A percentile compares a stretch with the other conserved stretches of the same genome.
phyloP scores from a whole-genome alignment of 169 alveolate genomes.

The Cryptosporidium viatorum region DNA sequence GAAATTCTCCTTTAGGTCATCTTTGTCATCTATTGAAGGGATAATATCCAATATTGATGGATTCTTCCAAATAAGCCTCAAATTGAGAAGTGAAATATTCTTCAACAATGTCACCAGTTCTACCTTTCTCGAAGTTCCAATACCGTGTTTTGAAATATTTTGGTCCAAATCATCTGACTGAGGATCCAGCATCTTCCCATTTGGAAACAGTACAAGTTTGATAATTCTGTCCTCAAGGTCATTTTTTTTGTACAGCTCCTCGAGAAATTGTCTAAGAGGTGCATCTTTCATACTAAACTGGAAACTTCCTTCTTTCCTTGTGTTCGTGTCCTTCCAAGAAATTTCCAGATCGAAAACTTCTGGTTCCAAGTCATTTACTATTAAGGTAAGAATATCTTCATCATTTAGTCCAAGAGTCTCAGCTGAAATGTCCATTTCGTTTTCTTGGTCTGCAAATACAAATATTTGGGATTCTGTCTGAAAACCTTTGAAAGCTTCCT shows the following conservation, averaged over 20 bases:
- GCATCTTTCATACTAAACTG: background rate
- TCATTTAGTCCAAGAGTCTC: background rate
- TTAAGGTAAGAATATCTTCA: conserved; percentile 19
- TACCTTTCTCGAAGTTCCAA: background rate
- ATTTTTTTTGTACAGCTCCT: background rate
- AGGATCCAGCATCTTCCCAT: conserved; percentile 29
- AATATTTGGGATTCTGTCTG: conserved; percentile 5
- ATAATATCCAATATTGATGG: conserved; percentile 25
- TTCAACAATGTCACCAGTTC: conserved; percentile 2
- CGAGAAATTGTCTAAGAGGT: conserved; percentile 8
- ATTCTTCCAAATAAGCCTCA: conserved; percentile 43
- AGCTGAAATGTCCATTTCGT: conserved; percentile 9
- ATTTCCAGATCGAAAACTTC: background rate
- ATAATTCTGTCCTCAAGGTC: conserved; percentile 8
- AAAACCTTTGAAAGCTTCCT: conserved; percentile 31
- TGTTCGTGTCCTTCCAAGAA: conserved; percentile 59
- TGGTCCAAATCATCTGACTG: background rate
- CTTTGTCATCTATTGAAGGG: conserved; percentile 13
- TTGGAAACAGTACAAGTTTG: conserved; percentile 4
- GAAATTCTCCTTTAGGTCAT: background rate
- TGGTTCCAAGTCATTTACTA: conserved; percentile 9
- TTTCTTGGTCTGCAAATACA: background rate
- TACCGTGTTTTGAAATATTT: conserved; percentile 4
- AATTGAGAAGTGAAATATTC: background rate
- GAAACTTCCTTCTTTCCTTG: conserved; percentile 24